phyloP scores from a whole-genome alignment of 805 yeast species.

The Kazachstania bromeliacearum region DNA sequence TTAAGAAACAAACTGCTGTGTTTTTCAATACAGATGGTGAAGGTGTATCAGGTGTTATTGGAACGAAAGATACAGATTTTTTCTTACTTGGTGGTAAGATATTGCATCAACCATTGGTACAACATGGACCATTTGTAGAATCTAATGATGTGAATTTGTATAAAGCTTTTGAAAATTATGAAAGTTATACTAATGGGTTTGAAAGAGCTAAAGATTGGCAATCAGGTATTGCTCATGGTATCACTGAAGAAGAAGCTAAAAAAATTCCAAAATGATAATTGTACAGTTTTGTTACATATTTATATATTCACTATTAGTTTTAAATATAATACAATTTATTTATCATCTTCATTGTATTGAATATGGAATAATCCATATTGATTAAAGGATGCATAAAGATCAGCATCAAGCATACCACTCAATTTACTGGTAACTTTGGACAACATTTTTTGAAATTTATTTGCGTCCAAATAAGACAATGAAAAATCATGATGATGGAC shows the following conservation, averaged over 20 bases:
- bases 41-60: conserved; percentile 43
- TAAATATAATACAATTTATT: too few species aligned
- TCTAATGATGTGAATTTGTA: conserved; percentile 54
- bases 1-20: conserved; percentile 40
- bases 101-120: conserved; percentile 65
- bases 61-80: conserved; percentile 41
- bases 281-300: too few species aligned
- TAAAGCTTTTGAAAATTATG: conserved; percentile 63
- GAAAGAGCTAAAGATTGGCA: conserved; percentile 54
- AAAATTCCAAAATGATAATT: conserved; percentile 1
- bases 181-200: conserved; percentile 55
- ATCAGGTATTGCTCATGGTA: conserved; percentile 30
- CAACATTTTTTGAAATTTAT: too few species aligned
- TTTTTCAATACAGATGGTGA: conserved; percentile 67
- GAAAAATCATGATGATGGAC: too few species aligned
- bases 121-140: conserved; percentile 87
- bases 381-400: too few species aligned
- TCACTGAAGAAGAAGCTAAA: conserved; percentile 29
- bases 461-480: too few species aligned
- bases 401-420: too few species aligned
- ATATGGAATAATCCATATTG: too few species aligned
- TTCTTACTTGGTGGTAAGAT: conserved; percentile 65
- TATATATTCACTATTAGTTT: too few species aligned
- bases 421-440: too few species aligned
- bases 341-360: too few species aligned